These are phyloP conservation scores for Hypoxylon sp. DNA, from an alignment of 2,329 filamentous ascomycete species.

Conservation along the genomic window DNA sequence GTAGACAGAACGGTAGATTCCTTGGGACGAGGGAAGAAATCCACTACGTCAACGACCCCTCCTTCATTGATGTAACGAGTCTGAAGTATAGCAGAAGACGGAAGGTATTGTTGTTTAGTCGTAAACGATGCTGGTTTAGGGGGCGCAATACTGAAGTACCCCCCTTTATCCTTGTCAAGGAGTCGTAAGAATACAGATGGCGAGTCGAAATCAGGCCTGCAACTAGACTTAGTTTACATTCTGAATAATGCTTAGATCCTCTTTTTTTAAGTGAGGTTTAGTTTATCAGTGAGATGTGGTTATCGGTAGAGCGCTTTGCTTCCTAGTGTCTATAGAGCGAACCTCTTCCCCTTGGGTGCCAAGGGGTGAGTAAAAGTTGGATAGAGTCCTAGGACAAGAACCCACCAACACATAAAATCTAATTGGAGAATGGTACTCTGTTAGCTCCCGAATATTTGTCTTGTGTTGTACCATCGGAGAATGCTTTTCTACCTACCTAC, in stretches of 20 bases:
- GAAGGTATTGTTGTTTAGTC: slow-evolving; percentile 84
- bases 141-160: slow-evolving; percentile 78
- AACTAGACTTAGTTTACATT: slow-evolving; percentile 27
- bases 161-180: slow-evolving; percentile 81
- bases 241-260: neutral
- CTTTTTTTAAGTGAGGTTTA: neutral
- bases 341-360: neutral
- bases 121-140: slow-evolving; percentile 68
- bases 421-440: slow-evolving; percentile 4
- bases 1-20: slow-evolving; percentile 67
- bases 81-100: slow-evolving; percentile 81
- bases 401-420: slow-evolving; percentile 84
- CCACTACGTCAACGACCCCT: slow-evolving; percentile 79
- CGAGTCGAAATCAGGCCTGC: slow-evolving; percentile 83
- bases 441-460: slow-evolving; percentile 25
- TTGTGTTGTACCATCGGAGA: neutral
- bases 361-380: slow-evolving; percentile 3
- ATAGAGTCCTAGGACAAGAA: slow-evolving; percentile 14
- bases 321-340: neutral
- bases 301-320: neutral
- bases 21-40: slow-evolving; percentile 82
- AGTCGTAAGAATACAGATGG: slow-evolving; percentile 82
- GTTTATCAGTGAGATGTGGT: neutral
- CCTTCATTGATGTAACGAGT: slow-evolving; percentile 84
- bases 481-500: slow-evolving; percentile 57